Evolutionary conservation across 345 rosid genomes (phyloP).

Genomic region (Rhizophora apiculata): DNA sequence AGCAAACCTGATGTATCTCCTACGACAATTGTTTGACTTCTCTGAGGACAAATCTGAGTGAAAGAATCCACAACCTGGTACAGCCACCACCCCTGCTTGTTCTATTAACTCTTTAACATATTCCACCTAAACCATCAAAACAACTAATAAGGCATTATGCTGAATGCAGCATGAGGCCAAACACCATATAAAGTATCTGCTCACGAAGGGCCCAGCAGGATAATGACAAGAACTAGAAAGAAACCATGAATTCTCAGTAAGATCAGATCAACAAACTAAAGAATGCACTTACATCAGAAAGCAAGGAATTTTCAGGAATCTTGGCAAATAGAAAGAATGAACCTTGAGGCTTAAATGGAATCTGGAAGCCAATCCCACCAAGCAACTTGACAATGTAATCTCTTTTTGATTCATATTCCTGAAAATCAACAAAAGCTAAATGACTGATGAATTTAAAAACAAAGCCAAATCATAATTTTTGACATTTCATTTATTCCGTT

Average conservation of each 20-base stretch:
- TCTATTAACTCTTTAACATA: conserved; percentile 42
- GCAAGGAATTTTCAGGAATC: conserved; percentile 43
- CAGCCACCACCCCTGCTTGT: conserved; percentile 57
- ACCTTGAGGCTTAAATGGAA: conserved; percentile 50
- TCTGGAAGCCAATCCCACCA: conserved; percentile 40
- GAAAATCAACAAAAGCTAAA: conserved; percentile 9
- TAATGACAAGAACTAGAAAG: background rate
- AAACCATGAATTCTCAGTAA: background rate
- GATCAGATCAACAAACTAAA: background rate
- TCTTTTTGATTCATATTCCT: conserved; percentile 51
- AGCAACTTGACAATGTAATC: conserved; percentile 40
- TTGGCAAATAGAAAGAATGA: conserved; percentile 50
- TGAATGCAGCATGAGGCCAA: background rate
- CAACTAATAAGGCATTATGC: conserved; percentile 1
- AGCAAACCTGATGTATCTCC: conserved; percentile 48
- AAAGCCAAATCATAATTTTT: no score
- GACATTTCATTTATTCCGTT: background rate
- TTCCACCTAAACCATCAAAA: conserved; percentile 36
- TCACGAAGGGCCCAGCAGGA: background rate
- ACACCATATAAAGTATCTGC: background rate
- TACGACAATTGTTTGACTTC: conserved; percentile 18
- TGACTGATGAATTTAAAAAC: background rate
- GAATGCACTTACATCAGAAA: conserved; percentile 40
- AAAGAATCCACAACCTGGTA: conserved; percentile 53
- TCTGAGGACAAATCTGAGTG: conserved; percentile 18